phyloP scores from a whole-genome alignment of 2,329 filamentous ascomycete genomes.

The Ceratocystis destructans region DNA sequence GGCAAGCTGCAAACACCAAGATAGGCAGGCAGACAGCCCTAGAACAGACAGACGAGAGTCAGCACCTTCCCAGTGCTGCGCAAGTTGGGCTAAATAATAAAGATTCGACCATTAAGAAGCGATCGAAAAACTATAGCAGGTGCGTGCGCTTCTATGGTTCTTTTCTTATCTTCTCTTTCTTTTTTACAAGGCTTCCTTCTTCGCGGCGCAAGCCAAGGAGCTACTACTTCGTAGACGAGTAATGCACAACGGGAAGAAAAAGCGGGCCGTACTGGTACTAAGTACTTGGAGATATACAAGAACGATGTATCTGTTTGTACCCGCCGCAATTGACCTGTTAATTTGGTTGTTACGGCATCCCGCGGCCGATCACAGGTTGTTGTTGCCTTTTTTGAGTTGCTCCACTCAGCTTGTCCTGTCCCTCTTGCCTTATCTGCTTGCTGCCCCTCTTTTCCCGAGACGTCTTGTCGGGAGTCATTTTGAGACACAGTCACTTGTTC shows the following conservation, averaged over 20 bases:
- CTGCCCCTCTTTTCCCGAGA: background rate
- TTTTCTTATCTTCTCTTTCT: background rate
- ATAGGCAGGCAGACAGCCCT: background rate
- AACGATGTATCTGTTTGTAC: background rate
- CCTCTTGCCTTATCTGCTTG: background rate
- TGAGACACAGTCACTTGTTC: constrained; percentile 3
- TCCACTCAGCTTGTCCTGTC: background rate
- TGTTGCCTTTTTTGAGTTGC: background rate
- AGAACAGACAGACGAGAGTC: background rate
- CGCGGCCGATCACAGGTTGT: constrained; percentile 1
- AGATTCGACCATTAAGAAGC: background rate
- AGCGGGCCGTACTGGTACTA: background rate
- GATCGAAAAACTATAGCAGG: background rate
- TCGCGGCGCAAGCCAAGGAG: background rate
- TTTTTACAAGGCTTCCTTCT: background rate
- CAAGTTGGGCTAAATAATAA: too few species aligned
- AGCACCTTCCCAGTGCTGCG: background rate
- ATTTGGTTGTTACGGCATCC: background rate
- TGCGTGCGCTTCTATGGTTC: background rate
- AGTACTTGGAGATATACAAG: background rate
- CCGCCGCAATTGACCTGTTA: background rate
- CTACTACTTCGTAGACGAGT: background rate
- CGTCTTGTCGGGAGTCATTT: background rate
- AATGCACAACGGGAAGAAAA: background rate
- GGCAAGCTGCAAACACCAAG: background rate